Evolutionary conservation across 106 monocot species (phyloP).

Genomic region (Dendrobium huoshanense): DNA sequence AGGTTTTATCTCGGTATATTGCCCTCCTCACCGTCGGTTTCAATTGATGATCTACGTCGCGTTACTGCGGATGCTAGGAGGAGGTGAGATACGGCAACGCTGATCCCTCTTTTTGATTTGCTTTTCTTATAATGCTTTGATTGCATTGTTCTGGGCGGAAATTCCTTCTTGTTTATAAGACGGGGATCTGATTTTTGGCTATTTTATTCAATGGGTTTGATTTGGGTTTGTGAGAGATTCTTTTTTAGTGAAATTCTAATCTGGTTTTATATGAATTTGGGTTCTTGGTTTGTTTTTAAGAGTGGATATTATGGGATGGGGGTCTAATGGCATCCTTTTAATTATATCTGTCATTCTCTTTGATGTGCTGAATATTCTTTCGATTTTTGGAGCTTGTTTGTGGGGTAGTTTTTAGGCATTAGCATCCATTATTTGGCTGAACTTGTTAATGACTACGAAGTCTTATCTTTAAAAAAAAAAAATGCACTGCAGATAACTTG

Average conservation of each 20-base stretch:
- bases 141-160: background rate
- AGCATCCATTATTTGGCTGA: background rate
- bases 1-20: constrained; percentile 69
- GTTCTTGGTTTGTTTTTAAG: background rate
- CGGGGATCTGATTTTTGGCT: background rate
- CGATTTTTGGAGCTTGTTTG: background rate
- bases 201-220: background rate
- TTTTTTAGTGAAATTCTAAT: background rate
- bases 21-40: constrained; percentile 40
- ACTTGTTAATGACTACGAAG: background rate
- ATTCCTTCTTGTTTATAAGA: background rate
- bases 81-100: constrained; percentile 29
- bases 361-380: background rate
- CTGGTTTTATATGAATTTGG: background rate
- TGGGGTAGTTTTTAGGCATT: background rate
- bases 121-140: background rate
- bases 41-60: constrained; percentile 71
- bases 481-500: too few species aligned
- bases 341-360: background rate
- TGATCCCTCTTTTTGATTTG: background rate
- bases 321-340: background rate
- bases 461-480: too few species aligned
- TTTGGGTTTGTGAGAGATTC: background rate
- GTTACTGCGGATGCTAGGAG: constrained; percentile 76
- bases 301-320: background rate